Conservation (phyloP, 2,329 filamentous ascomycete genomes). For the Cladophialophora chaetospira region DNA sequence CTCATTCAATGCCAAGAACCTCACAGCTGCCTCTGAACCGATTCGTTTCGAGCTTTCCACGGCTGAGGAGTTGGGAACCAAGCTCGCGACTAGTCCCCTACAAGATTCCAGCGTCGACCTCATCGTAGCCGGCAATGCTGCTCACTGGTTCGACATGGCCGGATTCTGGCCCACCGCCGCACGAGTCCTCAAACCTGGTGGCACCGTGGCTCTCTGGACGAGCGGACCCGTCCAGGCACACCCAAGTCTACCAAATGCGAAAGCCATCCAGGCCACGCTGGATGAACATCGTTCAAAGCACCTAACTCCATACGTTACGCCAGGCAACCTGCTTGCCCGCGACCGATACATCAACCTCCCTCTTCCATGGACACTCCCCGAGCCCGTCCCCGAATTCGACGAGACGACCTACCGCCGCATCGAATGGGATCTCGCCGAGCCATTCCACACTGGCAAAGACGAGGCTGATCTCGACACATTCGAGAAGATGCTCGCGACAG, state of each 20-base stretch:
- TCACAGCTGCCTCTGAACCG: constrained; percentile 35
- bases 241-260: constrained; percentile 43
- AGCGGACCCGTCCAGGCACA: constrained; percentile 34
- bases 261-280: constrained; percentile 47
- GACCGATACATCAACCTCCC: constrained; percentile 47
- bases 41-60: constrained; percentile 47
- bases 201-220: constrained; percentile 57
- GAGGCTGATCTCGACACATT: constrained; percentile 34
- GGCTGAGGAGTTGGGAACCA: constrained; percentile 49
- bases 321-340: constrained; percentile 47
- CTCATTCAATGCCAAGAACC: constrained; percentile 9
- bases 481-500: constrained; percentile 38
- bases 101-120: constrained; percentile 47
- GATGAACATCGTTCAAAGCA: constrained; percentile 44
- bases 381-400: constrained; percentile 25
- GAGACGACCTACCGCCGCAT: constrained; percentile 5
- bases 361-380: constrained; percentile 51
- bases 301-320: constrained; percentile 43
- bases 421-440: constrained; percentile 15
- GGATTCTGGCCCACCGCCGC: constrained; percentile 53
- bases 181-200: constrained; percentile 51
- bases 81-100: constrained; percentile 35
- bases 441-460: constrained; percentile 36
- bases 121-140: constrained; percentile 52
- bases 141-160: constrained; percentile 61